Conservation (phyloP, 179 eudicot genomes). For the Sideroxylon spinosum region DNA sequence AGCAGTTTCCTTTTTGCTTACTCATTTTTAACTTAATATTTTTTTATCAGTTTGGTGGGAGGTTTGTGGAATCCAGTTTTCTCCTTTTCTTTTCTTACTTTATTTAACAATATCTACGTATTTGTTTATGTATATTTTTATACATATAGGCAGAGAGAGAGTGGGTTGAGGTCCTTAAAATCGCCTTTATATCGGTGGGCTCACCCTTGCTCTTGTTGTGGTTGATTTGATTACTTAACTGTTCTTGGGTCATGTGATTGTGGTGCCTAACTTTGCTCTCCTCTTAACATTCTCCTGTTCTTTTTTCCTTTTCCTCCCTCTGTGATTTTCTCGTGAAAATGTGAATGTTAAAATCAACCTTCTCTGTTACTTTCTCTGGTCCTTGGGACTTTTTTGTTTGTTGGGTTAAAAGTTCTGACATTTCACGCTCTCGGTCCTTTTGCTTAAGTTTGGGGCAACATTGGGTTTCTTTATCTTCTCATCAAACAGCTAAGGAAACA, state of each 20-base stretch:
- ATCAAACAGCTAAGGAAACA: background rate
- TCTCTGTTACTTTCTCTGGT: background rate
- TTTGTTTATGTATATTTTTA: background rate
- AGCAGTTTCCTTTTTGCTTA: background rate
- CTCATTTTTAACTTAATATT: background rate
- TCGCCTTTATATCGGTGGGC: conserved; percentile 36
- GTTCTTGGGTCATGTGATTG: conserved; percentile 60
- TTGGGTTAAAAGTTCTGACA: background rate
- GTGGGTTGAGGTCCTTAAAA: conserved; percentile 17
- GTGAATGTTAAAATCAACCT: too few relatives aligned
- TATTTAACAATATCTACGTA: background rate
- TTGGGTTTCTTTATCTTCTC: conserved; percentile 1
- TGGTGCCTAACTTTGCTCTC: conserved; percentile 25
- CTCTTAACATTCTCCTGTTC: conserved; percentile 27
- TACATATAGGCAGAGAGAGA: background rate
- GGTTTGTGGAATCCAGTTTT: background rate
- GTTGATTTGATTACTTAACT: conserved; percentile 35
- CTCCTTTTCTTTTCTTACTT: background rate
- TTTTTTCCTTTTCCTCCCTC: conserved; percentile 1
- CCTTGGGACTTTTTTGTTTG: background rate
- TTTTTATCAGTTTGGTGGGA: background rate
- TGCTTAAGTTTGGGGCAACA: conserved; percentile 9
- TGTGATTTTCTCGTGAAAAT: conserved; percentile 12
- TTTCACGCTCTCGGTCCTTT: background rate
- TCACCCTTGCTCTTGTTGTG: conserved; percentile 34